These are phyloP conservation scores for Tetrahymena elliotti DNA, from an alignment of 73 alveolate genomes.

Conservation along the genomic window DNA sequence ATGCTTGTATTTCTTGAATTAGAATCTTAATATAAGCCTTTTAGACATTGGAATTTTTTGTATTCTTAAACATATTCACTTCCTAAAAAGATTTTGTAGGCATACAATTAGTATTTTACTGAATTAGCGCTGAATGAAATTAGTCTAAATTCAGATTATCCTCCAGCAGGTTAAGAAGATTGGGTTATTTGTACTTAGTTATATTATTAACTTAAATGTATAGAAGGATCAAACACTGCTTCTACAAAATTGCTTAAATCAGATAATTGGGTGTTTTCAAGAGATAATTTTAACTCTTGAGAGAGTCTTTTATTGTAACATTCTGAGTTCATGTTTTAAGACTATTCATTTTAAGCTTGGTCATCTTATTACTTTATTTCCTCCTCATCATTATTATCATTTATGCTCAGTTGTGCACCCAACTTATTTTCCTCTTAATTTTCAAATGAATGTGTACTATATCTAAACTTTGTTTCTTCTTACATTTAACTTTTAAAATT, in stretches of 20 bases:
- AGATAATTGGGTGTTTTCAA: background rate
- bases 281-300: background rate
- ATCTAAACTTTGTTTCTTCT: background rate
- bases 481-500: background rate
- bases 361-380: background rate
- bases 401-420: background rate
- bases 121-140: background rate
- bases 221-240: background rate
- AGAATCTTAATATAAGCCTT: background rate
- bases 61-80: background rate
- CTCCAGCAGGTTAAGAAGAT: background rate
- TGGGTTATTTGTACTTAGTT: too few relatives aligned
- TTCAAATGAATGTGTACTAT: too few relatives aligned
- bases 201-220: too few relatives aligned
- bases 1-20: background rate
- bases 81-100: background rate
- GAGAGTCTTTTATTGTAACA: background rate
- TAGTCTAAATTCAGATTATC: background rate
- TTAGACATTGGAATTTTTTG: background rate
- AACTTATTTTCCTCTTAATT: too few relatives aligned
- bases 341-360: background rate
- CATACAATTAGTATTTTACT: background rate
- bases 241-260: background rate
- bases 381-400: background rate
- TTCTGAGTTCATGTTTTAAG: background rate